phyloP scores from a whole-genome alignment of 305 asterid species.

The Solanum chacoense region DNA sequence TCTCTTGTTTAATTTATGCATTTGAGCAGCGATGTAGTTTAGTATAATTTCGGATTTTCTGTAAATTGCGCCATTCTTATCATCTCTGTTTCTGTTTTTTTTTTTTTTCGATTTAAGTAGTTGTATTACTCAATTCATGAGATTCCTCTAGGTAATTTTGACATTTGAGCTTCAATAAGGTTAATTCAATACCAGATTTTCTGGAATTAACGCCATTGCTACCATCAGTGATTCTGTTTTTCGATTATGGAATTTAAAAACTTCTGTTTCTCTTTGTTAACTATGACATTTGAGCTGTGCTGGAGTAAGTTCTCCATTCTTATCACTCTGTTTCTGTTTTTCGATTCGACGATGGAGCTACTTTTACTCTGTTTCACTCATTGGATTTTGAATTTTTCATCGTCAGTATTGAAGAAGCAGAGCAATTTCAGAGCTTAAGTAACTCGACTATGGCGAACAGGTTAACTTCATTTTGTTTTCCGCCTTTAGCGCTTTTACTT shows the following conservation, averaged over 20 bases:
- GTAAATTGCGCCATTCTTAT: neutral
- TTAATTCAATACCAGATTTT: neutral
- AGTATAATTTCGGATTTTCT: neutral
- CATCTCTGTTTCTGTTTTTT: neutral
- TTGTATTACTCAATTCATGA: neutral
- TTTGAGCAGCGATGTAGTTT: neutral
- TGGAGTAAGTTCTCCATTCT: neutral
- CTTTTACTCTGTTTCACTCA: neutral
- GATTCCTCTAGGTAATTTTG: neutral
- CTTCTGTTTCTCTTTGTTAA: neutral
- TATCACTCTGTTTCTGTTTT: neutral
- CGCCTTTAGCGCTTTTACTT: neutral
- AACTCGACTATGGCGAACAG: slow-evolving; percentile 22
- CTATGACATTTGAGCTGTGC: neutral
- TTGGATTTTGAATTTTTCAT: neutral
- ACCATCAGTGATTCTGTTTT: neutral
- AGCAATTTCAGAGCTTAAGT: slow-evolving; percentile 14
- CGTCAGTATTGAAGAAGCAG: slow-evolving; percentile 17
- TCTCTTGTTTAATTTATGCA: neutral
- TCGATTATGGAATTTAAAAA: neutral
- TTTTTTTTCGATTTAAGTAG: neutral
- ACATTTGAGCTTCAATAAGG: neutral
- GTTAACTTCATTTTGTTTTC: slow-evolving; percentile 11
- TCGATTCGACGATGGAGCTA: neutral
- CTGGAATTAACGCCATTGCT: neutral